Evolutionary conservation across 768 basidiomycete species (phyloP), one percentile per base, ranked within the genome.

Genomic region (Russula sp.): DNA sequence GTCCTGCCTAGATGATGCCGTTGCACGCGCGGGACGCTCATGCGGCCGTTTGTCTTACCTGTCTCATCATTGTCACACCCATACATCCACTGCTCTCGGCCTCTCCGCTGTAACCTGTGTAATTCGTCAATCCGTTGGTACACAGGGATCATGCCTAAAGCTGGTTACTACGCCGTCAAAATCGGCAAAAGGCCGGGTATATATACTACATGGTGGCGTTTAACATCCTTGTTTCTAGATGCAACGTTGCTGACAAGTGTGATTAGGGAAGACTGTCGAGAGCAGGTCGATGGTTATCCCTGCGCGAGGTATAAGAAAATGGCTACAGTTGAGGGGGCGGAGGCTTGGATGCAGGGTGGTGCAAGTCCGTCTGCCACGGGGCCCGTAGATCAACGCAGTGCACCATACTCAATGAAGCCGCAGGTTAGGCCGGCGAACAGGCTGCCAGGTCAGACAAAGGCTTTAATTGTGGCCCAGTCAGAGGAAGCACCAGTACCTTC

Each of bases 301-400:
- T 80, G 80, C 14, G 83, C 91, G 0, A 74, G 71, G 32, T 87
- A 80, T 76, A 86, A 92, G 72, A 91, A 88, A 68, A 87, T 96
- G 70, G 56, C 65, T 6, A 82, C 76, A 8, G 71, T 74, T 32
- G 71, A 73, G 1, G 84, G 85, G 39, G 94, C 94, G 0, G 73
- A 82, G 60, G 76, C 71, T 1, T 96, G 83, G 74, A 74, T 83
- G 18, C 63, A 67, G 40, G 44, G 55, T 62, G 1, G 64, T n/a
- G 27, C 48, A 22, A 45, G 10, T 20, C 57, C 22, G 13, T 34
- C 32, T 16, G n/a, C 27, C 27, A 27, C 27, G 27, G 27, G 27
- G 2, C 47, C n/a, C 34, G 48, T 44, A 20, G 22, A 37, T 53
- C 50, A 63, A 11, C 32, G 39, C 13, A 4, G 13, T 34, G 37